These are phyloP conservation scores for Proteromonas lacertae DNA, from an alignment of 352 stramenopile genomes.

Conservation along the genomic window DNA sequence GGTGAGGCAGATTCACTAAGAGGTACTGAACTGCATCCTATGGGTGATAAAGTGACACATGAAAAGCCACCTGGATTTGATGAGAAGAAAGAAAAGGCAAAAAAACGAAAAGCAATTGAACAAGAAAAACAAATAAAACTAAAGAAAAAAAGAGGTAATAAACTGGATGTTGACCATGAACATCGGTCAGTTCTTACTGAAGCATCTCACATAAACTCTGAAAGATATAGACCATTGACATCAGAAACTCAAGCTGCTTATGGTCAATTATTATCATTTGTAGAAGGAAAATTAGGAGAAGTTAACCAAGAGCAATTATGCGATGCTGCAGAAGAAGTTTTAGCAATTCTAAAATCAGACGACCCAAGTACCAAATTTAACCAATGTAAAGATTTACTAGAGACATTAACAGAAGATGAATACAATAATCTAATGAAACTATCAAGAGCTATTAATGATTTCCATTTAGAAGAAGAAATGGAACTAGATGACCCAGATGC, in stretches of 20 bases:
- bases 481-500: slow-evolving; percentile 37
- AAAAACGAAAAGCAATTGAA: slow-evolving; percentile 5
- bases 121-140: slow-evolving; percentile 4
- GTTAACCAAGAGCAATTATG: slow-evolving; percentile 52
- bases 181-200: slow-evolving; percentile 11
- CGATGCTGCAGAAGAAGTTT: slow-evolving; percentile 49
- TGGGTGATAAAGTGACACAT: slow-evolving; percentile 9
- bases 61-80: slow-evolving; percentile 4
- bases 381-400: slow-evolving; percentile 28
- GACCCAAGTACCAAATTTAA: slow-evolving; percentile 36
- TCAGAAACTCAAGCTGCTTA: slow-evolving; percentile 40
- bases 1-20: slow-evolving; percentile 18
- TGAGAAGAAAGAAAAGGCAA: slow-evolving; percentile 7
- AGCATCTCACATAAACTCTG: slow-evolving; percentile 13
- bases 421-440: neutral
- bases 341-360: slow-evolving; percentile 58
- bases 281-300: slow-evolving; percentile 30
- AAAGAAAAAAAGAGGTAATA: slow-evolving; percentile 4
- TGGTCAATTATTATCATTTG: slow-evolving; percentile 35
- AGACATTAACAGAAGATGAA: neutral
- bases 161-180: slow-evolving; percentile 7
- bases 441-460: neutral
- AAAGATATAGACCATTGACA: slow-evolving; percentile 44
- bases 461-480: slow-evolving; percentile 38
- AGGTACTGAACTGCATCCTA: slow-evolving; percentile 16